A percentile compares a stretch with the other conserved stretches of the same genome.
Conservation (phyloP, 495 filamentous ascomycete species). For the Alectoria sarmentosa region DNA sequence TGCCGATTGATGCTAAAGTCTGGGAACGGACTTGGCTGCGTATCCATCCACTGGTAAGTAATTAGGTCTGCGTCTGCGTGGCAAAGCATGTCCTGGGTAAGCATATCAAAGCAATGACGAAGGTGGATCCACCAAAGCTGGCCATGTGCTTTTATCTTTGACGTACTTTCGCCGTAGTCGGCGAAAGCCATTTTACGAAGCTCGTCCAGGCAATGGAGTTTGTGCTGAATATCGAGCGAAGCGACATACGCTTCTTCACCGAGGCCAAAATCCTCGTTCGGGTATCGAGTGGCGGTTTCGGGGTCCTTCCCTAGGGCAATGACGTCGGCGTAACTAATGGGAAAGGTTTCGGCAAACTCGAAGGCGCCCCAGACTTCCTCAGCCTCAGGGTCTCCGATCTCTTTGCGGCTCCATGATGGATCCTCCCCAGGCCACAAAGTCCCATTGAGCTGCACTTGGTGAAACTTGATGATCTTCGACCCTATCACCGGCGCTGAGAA, state of each 20-base stretch:
- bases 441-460: not conserved
- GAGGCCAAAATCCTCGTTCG: not conserved
- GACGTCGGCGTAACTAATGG: not conserved
- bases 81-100: slow-evolving; percentile 33
- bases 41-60: slow-evolving; percentile 29
- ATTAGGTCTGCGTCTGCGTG: slow-evolving; percentile 30
- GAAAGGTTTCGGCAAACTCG: not conserved
- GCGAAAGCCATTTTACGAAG: slow-evolving; percentile 5
- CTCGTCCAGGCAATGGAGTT: slow-evolving; percentile 8
- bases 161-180: not conserved
- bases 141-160: slow-evolving; percentile 4
- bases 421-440: not conserved
- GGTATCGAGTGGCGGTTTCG: not conserved
- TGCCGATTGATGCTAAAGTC: slow-evolving; percentile 33
- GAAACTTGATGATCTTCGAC: not conserved
- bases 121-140: slow-evolving; percentile 27
- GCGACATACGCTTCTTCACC: slow-evolving; percentile 6
- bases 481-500: not conserved
- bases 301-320: not conserved
- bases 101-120: slow-evolving; percentile 30
- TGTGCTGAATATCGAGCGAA: slow-evolving; percentile 4
- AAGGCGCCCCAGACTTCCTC: not conserved
- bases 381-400: not conserved
- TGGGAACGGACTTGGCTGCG: slow-evolving; percentile 32
- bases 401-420: not conserved